Conservation (phyloP, 1,284 basidiomycete genomes). For the Pisolithus thermaeus region DNA sequence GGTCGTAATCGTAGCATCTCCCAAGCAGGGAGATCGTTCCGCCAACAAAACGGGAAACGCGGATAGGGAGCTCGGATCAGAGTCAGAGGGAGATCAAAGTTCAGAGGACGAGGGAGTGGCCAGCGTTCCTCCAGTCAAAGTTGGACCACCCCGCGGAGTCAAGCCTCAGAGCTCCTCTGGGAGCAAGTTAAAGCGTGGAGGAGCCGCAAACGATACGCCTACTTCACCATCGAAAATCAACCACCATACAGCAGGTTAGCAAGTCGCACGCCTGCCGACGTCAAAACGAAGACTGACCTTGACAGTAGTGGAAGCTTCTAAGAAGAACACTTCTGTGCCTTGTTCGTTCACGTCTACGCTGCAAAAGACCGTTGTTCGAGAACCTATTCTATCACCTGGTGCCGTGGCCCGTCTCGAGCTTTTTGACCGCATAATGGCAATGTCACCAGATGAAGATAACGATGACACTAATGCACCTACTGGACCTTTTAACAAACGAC, state of each 20-base stretch:
- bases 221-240: background rate
- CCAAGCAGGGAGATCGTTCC: background rate
- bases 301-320: background rate
- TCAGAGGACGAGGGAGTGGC: conserved; percentile 4
- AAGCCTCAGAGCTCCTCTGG: conserved; percentile 10
- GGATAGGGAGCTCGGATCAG: background rate
- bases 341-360: conserved; percentile 2
- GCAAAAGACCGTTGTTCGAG: background rate
- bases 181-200: background rate
- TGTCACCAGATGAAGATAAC: background rate
- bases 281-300: background rate
- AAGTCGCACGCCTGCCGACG: background rate
- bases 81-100: background rate
- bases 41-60: conserved; percentile 4
- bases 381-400: conserved; percentile 22
- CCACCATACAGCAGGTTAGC: background rate
- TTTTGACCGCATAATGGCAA: conserved; percentile 21
- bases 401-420: conserved; percentile 22
- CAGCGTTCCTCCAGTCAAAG: conserved; percentile 8
- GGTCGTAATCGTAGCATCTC: conserved; percentile 6
- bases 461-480: background rate
- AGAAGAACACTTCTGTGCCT: background rate
- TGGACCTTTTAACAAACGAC: background rate
- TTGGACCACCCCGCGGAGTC: conserved; percentile 24
- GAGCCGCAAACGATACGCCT: background rate